Conservation (phyloP, 768 basidiomycete species). For the Russula sp. region DNA sequence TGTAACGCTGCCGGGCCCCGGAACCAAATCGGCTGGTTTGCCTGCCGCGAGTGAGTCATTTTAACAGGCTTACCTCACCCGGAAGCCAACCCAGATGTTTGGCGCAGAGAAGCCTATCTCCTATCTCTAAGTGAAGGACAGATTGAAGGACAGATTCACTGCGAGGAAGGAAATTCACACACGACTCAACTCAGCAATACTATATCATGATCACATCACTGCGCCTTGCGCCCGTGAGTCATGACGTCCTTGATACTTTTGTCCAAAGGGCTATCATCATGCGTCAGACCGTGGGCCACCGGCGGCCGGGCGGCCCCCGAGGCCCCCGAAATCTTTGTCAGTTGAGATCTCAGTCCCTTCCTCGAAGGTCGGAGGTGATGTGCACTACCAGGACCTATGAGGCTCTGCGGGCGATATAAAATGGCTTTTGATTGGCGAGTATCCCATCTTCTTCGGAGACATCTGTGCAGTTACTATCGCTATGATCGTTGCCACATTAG, state of each 20-base stretch:
- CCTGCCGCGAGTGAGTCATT: too few relatives aligned
- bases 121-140: neutral
- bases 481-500: neutral
- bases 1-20: neutral
- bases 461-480: too few relatives aligned
- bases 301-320: neutral
- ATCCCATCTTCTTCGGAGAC: neutral
- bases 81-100: neutral
- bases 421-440: neutral
- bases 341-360: neutral
- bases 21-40: neutral
- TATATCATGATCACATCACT: too few relatives aligned
- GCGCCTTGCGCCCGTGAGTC: neutral
- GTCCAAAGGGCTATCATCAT: neutral
- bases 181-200: too few relatives aligned
- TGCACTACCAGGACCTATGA: too few relatives aligned
- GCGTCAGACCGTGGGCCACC: too few relatives aligned
- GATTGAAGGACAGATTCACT: neutral
- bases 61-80: too few relatives aligned
- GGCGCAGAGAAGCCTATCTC: neutral
- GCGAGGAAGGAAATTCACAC: too few relatives aligned
- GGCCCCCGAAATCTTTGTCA: neutral
- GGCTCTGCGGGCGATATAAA: neutral
- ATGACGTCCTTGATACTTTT: conserved; percentile 1
- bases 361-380: neutral